Conservation (phyloP, 352 stramenopile genomes). For the Aphanomyces cochlioides region DNA sequence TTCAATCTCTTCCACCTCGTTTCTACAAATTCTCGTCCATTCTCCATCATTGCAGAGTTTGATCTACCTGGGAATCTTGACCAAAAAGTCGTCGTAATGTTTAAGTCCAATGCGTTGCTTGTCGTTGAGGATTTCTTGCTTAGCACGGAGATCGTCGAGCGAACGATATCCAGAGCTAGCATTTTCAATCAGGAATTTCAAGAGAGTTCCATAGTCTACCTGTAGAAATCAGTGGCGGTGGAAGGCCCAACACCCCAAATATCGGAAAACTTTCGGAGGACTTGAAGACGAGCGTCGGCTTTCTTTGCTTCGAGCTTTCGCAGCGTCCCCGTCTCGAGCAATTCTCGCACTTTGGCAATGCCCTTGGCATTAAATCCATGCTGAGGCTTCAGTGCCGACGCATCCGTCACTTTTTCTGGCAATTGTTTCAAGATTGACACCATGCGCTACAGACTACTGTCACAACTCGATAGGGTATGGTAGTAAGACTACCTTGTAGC, state of each 20-base stretch:
- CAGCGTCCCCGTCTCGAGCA: conserved; percentile 68
- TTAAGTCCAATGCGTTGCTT: conserved; percentile 80
- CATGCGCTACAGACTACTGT: conserved; percentile 46
- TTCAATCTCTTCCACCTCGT: conserved; percentile 71
- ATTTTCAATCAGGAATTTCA: not conserved
- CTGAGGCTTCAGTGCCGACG: conserved; percentile 49
- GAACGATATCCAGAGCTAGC: conserved; percentile 57
- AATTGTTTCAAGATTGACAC: conserved; percentile 68
- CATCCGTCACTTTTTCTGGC: conserved; percentile 51
- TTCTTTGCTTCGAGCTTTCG: conserved; percentile 82
- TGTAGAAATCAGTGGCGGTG: conserved; percentile 75
- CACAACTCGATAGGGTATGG: not conserved
- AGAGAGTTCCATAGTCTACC: conserved; percentile 30
- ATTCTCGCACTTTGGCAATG: conserved; percentile 63
- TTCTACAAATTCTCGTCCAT: conserved; percentile 33
- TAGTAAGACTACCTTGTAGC: conserved; percentile 57
- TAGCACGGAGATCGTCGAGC: conserved; percentile 47
- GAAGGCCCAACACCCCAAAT: conserved; percentile 77
- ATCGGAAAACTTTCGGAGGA: conserved; percentile 57
- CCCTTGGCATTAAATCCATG: conserved; percentile 22
- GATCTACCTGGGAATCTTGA: conserved; percentile 9
- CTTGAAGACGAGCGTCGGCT: conserved; percentile 49
- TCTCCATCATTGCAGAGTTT: not conserved
- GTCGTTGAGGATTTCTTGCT: conserved; percentile 42
- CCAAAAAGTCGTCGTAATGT: conserved; percentile 67